phyloP scores from a whole-genome alignment of 495 filamentous ascomycete species.

The Hyaloscypha bicolor region DNA sequence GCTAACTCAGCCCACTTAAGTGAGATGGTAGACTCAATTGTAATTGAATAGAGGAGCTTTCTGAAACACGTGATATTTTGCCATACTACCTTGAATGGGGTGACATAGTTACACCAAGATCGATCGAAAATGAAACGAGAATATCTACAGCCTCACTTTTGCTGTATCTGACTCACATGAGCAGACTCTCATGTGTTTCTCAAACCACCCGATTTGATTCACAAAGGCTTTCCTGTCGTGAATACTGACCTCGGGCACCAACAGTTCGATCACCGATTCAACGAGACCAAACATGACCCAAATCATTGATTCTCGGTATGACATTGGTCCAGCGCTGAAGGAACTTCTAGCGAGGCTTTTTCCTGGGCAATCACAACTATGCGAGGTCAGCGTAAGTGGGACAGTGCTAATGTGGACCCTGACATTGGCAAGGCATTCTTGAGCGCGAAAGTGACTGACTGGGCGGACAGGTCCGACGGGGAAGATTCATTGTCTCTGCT shows the following conservation, averaged over 20 bases:
- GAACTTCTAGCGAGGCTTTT: slow-evolving; percentile 16
- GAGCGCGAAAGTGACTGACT: neutral
- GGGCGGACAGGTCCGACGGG: slow-evolving; percentile 3
- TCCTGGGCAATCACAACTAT: slow-evolving; percentile 5
- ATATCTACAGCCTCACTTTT: slow-evolving; percentile 7
- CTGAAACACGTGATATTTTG: slow-evolving; percentile 4
- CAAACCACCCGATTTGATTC: slow-evolving; percentile 3
- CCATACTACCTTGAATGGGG: neutral
- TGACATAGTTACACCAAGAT: neutral
- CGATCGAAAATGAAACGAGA: neutral
- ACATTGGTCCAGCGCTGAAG: neutral
- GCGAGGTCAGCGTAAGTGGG: neutral
- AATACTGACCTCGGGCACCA: neutral
- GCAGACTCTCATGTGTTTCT: neutral
- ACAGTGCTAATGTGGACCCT: neutral
- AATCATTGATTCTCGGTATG: slow-evolving; percentile 11
- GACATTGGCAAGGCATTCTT: slow-evolving; percentile 9
- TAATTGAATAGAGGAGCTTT: neutral
- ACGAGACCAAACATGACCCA: neutral
- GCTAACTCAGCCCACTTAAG: too few species aligned
- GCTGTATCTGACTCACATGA: neutral
- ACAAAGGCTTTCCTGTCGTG: neutral
- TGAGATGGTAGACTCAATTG: neutral
- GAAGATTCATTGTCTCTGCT: slow-evolving; percentile 7
- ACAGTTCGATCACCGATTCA: neutral